A percentile compares a stretch with the other conserved stretches of the same genome.
These are phyloP conservation scores for Neurospora sp. DNA, from an alignment of 495 filamentous ascomycete genomes.

Conservation along the genomic window DNA sequence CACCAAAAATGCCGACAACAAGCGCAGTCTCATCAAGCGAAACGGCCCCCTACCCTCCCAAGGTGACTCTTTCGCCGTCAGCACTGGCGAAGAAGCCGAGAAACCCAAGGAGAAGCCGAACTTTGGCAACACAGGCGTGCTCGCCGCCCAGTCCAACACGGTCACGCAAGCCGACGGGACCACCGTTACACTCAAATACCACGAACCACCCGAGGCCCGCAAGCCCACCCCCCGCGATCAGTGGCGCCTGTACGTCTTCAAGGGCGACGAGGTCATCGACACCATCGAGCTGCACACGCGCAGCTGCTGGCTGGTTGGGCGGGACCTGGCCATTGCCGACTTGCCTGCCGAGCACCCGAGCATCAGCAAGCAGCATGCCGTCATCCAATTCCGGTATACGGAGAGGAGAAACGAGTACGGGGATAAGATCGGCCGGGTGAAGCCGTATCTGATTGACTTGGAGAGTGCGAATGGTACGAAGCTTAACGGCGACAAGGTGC, in stretches of 20 bases:
- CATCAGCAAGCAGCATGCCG: conserved; percentile 89
- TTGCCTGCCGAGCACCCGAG: conserved; percentile 81
- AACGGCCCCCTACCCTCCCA: conserved; percentile 60
- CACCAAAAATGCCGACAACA: conserved; percentile 6
- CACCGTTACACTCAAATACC: conserved; percentile 78
- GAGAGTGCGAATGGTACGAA: conserved; percentile 88
- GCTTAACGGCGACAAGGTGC: conserved; percentile 66
- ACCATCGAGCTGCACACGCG: conserved; percentile 64
- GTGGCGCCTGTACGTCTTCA: conserved; percentile 94
- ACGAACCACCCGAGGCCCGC: conserved; percentile 87
- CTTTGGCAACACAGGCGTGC: conserved; percentile 64
- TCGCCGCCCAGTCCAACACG: conserved; percentile 84
- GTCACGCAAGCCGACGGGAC: conserved; percentile 56
- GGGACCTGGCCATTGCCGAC: conserved; percentile 72
- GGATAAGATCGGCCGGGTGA: conserved; percentile 69
- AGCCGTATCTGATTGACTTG: conserved; percentile 85
- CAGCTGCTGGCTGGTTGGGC: conserved; percentile 84
- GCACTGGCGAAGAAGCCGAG: conserved; percentile 36
- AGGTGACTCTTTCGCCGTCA: conserved; percentile 52
- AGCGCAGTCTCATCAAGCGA: conserved; percentile 24
- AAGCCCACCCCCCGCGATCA: conserved; percentile 67
- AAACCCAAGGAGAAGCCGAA: conserved; percentile 83
- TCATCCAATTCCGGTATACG: conserved; percentile 81
- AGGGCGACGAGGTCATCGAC: conserved; percentile 66
- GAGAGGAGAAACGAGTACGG: conserved; percentile 79